phyloP scores from a whole-genome alignment of 345 rosid species.

The Anacardium occidentale region DNA sequence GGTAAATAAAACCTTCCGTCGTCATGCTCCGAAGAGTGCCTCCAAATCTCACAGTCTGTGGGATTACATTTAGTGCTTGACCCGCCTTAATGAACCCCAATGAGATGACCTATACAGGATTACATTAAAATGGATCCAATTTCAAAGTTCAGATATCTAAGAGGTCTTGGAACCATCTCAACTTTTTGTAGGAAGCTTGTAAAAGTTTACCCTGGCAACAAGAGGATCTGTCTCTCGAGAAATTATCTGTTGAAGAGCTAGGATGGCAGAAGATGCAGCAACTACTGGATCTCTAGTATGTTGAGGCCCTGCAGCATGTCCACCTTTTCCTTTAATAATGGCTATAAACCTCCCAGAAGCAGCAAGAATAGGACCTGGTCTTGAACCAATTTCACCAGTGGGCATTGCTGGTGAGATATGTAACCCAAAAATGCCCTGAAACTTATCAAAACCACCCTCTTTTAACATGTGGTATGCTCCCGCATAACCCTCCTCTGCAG shows the following conservation, averaged over 20 bases:
- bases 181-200: background rate
- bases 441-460: slow-evolving; percentile 48
- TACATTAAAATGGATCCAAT: no score
- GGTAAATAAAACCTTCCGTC: slow-evolving; percentile 35
- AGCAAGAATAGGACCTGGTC: slow-evolving; percentile 55
- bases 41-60: slow-evolving; percentile 44
- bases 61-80: slow-evolving; percentile 44
- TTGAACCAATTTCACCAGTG: slow-evolving; percentile 43
- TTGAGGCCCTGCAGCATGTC: slow-evolving; percentile 52
- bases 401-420: slow-evolving; percentile 44
- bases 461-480: slow-evolving; percentile 58
- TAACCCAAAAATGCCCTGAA: slow-evolving; percentile 50
- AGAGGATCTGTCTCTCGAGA: slow-evolving; percentile 64
- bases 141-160: no score
- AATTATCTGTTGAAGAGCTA: slow-evolving; percentile 53
- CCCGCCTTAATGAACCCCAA: slow-evolving; percentile 44
- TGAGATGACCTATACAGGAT: slow-evolving; percentile 25
- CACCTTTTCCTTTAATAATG: slow-evolving; percentile 42
- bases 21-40: slow-evolving; percentile 54
- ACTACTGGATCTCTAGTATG: slow-evolving; percentile 43
- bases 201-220: slow-evolving; percentile 33
- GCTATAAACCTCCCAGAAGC: slow-evolving; percentile 43
- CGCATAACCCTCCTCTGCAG: slow-evolving; percentile 51
- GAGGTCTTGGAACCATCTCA: no score
- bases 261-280: slow-evolving; percentile 43